Evolutionary conservation across 345 rosid genomes (phyloP).

Genomic region (Pugionium cornutum): DNA sequence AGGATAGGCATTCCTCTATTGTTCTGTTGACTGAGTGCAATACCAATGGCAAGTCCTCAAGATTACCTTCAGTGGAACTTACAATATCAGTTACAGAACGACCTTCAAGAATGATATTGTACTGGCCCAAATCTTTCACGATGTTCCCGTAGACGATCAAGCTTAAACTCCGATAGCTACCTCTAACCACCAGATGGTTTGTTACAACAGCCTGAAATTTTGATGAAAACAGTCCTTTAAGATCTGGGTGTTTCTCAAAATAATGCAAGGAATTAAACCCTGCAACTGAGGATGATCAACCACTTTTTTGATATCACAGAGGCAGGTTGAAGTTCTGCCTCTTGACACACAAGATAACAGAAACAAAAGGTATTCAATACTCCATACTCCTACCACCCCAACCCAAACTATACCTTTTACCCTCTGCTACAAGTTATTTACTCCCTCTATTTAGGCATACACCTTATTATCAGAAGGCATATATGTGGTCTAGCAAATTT

Average conservation of each 20-base stretch:
- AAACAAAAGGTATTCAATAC: slow-evolving; percentile 2
- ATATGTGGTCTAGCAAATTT: slow-evolving; percentile 6
- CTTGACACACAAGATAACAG: slow-evolving; percentile 24
- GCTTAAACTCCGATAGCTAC: slow-evolving; percentile 94
- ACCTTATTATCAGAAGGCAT: slow-evolving; percentile 15
- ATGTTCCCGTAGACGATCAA: slow-evolving; percentile 89
- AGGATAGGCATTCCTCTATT: slow-evolving; percentile 66
- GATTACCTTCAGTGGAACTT: slow-evolving; percentile 84
- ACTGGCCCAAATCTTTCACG: slow-evolving; percentile 98
- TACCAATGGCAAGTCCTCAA: slow-evolving; percentile 88
- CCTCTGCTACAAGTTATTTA: slow-evolving; percentile 22
- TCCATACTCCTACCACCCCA: slow-evolving; percentile 1
- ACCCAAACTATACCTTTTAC: slow-evolving; percentile 22
- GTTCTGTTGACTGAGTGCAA: slow-evolving; percentile 63
- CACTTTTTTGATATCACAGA: slow-evolving; percentile 6
- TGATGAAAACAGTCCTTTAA: slow-evolving; percentile 21
- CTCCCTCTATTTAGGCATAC: slow-evolving; percentile 15
- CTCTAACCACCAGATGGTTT: slow-evolving; percentile 92
- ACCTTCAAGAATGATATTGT: slow-evolving; percentile 89
- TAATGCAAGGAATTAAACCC: slow-evolving; percentile 21
- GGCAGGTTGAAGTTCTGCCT: slow-evolving; percentile 16
- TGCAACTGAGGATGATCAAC: slow-evolving; percentile 5
- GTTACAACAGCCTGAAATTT: slow-evolving; percentile 93
- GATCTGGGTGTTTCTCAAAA: background rate
- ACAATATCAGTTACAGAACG: slow-evolving; percentile 82